Percentiles rank a stretch among this genome's conserved stretches.
These are phyloP conservation scores for Handroanthus guayacan DNA, from an alignment of 257 asterid genomes.

Conservation along the genomic window DNA sequence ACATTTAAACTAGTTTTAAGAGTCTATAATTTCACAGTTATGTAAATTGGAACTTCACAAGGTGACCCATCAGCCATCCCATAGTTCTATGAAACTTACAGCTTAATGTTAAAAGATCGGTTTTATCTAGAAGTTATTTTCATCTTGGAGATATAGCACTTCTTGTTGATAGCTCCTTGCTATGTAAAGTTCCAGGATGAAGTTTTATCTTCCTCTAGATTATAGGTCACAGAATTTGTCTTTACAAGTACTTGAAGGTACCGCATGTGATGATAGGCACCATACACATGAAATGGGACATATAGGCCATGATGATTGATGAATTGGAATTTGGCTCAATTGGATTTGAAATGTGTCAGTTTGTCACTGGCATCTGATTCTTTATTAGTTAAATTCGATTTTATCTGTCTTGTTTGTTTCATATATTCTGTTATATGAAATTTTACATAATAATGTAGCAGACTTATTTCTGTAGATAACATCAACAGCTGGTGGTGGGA, in stretches of 20 bases:
- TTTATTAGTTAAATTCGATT: neutral
- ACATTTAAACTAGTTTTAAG: neutral
- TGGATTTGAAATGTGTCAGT: slow-evolving; percentile 16
- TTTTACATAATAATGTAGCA: slow-evolving; percentile 26
- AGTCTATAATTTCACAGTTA: neutral
- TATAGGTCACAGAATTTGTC: slow-evolving; percentile 1
- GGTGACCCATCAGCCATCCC: slow-evolving; percentile 14
- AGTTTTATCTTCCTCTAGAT: slow-evolving; percentile 18
- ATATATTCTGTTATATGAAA: slow-evolving; percentile 5
- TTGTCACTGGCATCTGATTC: neutral
- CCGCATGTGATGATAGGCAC: neutral
- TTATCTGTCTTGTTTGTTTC: slow-evolving; percentile 1
- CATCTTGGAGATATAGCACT: slow-evolving; percentile 13
- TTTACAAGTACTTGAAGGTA: slow-evolving; percentile 14
- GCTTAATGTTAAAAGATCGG: slow-evolving; percentile 11
- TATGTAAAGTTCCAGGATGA: slow-evolving; percentile 3
- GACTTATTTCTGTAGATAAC: slow-evolving; percentile 70
- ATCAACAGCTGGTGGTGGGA: slow-evolving; percentile 99
- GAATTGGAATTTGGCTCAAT: neutral
- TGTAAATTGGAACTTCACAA: slow-evolving; percentile 23
- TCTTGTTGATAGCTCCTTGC: neutral
- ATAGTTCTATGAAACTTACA: slow-evolving; percentile 15
- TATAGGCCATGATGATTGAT: neutral
- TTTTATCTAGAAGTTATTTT: slow-evolving; percentile 10
- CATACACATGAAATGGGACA: neutral